Conservation (phyloP, 352 stramenopile genomes). For the Phytopythium litorale region DNA sequence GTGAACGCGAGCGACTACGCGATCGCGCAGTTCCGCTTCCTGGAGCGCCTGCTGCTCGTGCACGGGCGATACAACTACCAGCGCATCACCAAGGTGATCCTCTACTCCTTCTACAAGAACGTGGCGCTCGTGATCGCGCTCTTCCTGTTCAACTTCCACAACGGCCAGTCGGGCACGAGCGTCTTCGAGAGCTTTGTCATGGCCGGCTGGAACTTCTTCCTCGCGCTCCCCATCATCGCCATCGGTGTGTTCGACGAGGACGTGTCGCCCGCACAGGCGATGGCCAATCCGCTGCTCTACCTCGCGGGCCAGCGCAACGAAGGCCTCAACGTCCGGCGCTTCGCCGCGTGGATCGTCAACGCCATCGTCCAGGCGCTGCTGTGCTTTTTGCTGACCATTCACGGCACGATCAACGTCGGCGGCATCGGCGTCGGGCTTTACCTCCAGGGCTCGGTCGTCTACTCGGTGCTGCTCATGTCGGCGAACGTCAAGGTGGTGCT, state of each 20-base stretch:
- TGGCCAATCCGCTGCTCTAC: conserved; percentile 60
- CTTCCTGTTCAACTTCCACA: conserved; percentile 83
- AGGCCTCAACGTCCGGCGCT: conserved; percentile 60
- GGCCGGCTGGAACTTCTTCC: conserved; percentile 76
- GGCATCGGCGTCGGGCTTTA: conserved; percentile 42
- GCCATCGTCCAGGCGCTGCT: conserved; percentile 63
- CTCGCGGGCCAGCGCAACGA: conserved; percentile 54
- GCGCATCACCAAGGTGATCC: conserved; percentile 92
- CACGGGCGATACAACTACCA: conserved; percentile 97
- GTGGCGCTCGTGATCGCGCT: conserved; percentile 60
- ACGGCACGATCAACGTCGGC: conserved; percentile 31
- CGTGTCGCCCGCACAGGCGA: conserved; percentile 53
- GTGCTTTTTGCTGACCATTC: conserved; percentile 54
- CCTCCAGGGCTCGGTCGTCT: conserved; percentile 63
- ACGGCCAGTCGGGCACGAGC: conserved; percentile 76
- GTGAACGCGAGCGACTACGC: conserved; percentile 92
- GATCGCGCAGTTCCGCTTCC: conserved; percentile 92
- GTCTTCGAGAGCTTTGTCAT: conserved; percentile 86
- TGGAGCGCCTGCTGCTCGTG: conserved; percentile 93
- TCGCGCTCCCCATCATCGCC: conserved; percentile 89
- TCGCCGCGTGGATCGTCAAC: conserved; percentile 59
- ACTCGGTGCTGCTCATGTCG: conserved; percentile 70
- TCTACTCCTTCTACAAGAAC: conserved; percentile 88
- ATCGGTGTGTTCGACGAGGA: conserved; percentile 82
- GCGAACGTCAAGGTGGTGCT: conserved; percentile 74